A percentile compares a stretch with the other conserved stretches of the same genome.
phyloP scores from a whole-genome alignment of 805 yeast genomes.

The Millerozyma acaciae region DNA sequence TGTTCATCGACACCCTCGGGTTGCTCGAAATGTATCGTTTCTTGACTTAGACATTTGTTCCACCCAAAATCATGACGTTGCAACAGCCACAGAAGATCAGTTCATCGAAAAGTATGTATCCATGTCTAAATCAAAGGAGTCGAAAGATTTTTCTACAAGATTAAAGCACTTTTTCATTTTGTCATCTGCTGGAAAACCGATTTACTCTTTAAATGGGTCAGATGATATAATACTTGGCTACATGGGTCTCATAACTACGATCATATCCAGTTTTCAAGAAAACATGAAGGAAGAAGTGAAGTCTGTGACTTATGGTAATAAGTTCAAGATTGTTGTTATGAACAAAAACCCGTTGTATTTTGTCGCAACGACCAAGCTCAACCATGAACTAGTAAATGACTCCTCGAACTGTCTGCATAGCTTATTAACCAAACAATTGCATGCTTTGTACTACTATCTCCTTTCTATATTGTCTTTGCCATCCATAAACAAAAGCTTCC shows the following conservation, averaged over 20 bases:
- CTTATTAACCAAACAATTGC: too few species aligned
- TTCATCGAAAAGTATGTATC: slow-evolving; percentile 16
- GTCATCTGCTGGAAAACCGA: slow-evolving; percentile 85
- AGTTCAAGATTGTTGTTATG: slow-evolving; percentile 51
- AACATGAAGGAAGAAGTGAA: slow-evolving; percentile 36
- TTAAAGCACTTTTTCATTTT: slow-evolving; percentile 73
- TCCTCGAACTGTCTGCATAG: too few species aligned
- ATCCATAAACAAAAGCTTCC: slow-evolving; percentile 64
- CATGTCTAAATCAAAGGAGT: slow-evolving; percentile 12
- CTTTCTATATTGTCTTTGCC: slow-evolving; percentile 82
- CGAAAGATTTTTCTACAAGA: slow-evolving; percentile 22
- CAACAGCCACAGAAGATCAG: slow-evolving; percentile 2
- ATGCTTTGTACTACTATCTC: slow-evolving; percentile 68
- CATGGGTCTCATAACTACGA: slow-evolving; percentile 77
- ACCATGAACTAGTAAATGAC: slow-evolving; percentile 47
- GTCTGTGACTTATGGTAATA: slow-evolving; percentile 49
- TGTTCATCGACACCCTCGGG: too few species aligned
- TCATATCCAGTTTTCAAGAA: slow-evolving; percentile 64
- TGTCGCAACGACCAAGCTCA: slow-evolving; percentile 58
- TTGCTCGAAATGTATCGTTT: too few species aligned
- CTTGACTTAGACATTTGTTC: too few species aligned
- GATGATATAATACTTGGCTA: slow-evolving; percentile 66
- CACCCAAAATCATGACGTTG: too few species aligned
- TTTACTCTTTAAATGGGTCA: slow-evolving; percentile 71
- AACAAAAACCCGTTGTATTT: slow-evolving; percentile 67